Percentiles rank a stretch among this genome's conserved stretches.
Evolutionary conservation across 257 asterid species (phyloP).

Genomic region (Salvia rosmarinus): DNA sequence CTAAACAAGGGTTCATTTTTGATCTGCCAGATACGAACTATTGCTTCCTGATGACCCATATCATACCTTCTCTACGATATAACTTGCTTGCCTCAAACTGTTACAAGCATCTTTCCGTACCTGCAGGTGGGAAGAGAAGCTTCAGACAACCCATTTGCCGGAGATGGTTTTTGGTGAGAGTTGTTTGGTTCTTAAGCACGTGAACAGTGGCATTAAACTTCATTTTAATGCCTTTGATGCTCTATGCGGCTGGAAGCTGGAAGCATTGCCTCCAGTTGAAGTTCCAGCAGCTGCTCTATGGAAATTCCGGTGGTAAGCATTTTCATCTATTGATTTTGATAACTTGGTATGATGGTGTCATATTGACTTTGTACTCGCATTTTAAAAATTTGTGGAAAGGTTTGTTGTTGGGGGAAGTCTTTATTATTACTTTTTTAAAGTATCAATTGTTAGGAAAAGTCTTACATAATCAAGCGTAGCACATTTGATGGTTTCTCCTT

Average conservation of each 20-base stretch:
- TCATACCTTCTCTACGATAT: not conserved
- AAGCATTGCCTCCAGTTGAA: slow-evolving; percentile 92
- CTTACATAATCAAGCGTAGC: too few relatives aligned
- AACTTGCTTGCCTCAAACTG: slow-evolving; percentile 1
- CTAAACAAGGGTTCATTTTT: not conserved
- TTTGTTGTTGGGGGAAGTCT: too few relatives aligned
- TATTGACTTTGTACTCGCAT: not conserved
- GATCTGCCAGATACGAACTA: not conserved
- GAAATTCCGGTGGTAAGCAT: slow-evolving; percentile 78
- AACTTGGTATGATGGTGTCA: slow-evolving; percentile 1
- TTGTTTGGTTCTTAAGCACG: slow-evolving; percentile 70
- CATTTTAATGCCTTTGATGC: slow-evolving; percentile 93
- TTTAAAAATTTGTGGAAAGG: too few relatives aligned
- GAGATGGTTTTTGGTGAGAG: slow-evolving; percentile 98
- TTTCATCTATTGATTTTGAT: slow-evolving; percentile 9
- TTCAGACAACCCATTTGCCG: slow-evolving; percentile 84
- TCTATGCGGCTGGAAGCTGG: slow-evolving; percentile 87
- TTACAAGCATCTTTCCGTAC: slow-evolving; percentile 16
- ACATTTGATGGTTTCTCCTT: too few relatives aligned
- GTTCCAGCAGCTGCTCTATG: slow-evolving; percentile 98
- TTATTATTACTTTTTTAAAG: too few relatives aligned
- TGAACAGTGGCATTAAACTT: slow-evolving; percentile 63
- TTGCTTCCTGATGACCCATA: slow-evolving; percentile 7
- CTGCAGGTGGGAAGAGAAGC: slow-evolving; percentile 95
- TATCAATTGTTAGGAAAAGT: too few relatives aligned